Conservation (phyloP, 768 basidiomycete species). For the Trichaptum fuscoviolaceum region DNA sequence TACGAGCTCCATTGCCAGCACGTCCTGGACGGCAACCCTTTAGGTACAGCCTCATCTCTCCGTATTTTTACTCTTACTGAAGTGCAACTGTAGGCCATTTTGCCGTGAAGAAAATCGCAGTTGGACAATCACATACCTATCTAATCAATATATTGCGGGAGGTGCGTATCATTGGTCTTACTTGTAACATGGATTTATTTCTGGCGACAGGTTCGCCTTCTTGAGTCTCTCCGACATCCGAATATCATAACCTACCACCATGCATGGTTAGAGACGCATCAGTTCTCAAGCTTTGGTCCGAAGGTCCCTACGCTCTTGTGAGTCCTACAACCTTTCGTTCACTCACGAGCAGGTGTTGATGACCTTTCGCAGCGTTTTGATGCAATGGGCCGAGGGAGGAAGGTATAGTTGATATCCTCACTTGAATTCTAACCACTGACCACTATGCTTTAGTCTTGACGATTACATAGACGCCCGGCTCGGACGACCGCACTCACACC, state of each 20-base stretch:
- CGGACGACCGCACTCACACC: slow-evolving; percentile 42
- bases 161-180: slow-evolving; percentile 28
- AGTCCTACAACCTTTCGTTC: slow-evolving; percentile 22
- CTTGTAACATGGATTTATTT: background rate
- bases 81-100: slow-evolving; percentile 54
- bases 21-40: slow-evolving; percentile 78
- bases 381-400: slow-evolving; percentile 94
- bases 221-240: slow-evolving; percentile 83
- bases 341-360: background rate
- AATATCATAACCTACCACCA: slow-evolving; percentile 97
- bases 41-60: slow-evolving; percentile 44
- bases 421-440: slow-evolving; percentile 4
- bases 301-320: slow-evolving; percentile 85
- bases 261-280: slow-evolving; percentile 83
- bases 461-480: slow-evolving; percentile 80
- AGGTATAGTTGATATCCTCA: slow-evolving; percentile 32
- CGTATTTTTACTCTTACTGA: slow-evolving; percentile 4
- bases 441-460: slow-evolving; percentile 50
- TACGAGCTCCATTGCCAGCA: slow-evolving; percentile 42
- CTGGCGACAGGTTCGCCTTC: slow-evolving; percentile 57
- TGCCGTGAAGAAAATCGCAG: slow-evolving; percentile 95
- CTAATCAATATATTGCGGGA: slow-evolving; percentile 78
- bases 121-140: slow-evolving; percentile 86
- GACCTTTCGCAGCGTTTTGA: slow-evolving; percentile 54
- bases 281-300: slow-evolving; percentile 87